A percentile compares a stretch with the other conserved stretches of the same genome.
Evolutionary conservation across 495 filamentous ascomycete genomes (phyloP).

Genomic region (Amphirosellinia nigrospora): DNA sequence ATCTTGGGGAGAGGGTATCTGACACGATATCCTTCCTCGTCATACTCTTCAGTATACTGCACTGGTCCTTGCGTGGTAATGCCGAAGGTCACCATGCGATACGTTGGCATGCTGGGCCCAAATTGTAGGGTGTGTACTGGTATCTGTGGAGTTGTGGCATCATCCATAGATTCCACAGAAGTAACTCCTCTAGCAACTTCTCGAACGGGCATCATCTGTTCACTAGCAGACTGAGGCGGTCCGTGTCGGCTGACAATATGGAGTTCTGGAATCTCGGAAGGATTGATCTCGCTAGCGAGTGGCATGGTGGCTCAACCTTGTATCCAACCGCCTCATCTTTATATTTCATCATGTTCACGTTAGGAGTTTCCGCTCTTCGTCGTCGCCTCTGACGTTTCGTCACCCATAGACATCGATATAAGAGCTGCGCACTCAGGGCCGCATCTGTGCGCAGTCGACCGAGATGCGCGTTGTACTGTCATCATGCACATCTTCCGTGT

Average conservation of each 20-base stretch:
- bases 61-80: conserved; percentile 47
- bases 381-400: conserved; percentile 53
- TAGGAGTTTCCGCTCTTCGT: conserved; percentile 49
- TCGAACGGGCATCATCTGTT: conserved; percentile 59
- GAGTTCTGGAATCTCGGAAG: conserved; percentile 88
- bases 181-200: conserved; percentile 61
- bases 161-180: conserved; percentile 45
- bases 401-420: conserved; percentile 46
- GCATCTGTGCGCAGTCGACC: conserved; percentile 47
- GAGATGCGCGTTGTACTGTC: conserved; percentile 48
- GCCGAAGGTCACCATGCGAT: conserved; percentile 57
- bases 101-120: conserved; percentile 57
- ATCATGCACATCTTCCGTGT: conserved; percentile 42
- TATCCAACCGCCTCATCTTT: conserved; percentile 50
- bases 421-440: conserved; percentile 45
- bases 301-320: conserved; percentile 71
- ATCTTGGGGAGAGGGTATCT: conserved; percentile 41
- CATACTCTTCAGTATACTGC: conserved; percentile 49
- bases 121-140: conserved; percentile 47
- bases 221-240: conserved; percentile 69
- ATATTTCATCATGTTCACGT: conserved; percentile 43
- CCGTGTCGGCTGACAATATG: conserved; percentile 82
- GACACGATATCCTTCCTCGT: conserved; percentile 53
- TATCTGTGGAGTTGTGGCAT: conserved; percentile 48
- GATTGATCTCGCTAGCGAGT: conserved; percentile 78